These are phyloP conservation scores for Coemansia asiatica DNA, from an alignment of 192 early-diverging fungal species.

Conservation along the genomic window DNA sequence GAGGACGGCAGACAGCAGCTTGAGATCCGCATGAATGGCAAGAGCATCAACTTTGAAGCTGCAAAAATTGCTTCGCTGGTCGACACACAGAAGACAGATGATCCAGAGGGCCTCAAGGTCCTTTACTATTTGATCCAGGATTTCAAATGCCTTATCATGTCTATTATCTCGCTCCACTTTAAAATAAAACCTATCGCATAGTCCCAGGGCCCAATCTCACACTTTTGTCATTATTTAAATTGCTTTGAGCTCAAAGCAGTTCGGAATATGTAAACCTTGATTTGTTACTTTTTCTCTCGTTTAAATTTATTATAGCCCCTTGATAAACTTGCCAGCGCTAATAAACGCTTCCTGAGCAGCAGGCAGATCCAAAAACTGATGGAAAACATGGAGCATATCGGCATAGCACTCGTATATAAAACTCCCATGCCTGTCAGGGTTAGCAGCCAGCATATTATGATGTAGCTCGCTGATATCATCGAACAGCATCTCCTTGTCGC, in stretches of 20 bases:
- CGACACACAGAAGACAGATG: constrained; percentile 84
- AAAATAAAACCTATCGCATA: constrained; percentile 64
- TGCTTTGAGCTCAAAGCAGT: no score
- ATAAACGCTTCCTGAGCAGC: constrained; percentile 21
- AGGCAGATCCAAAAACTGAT: constrained; percentile 34
- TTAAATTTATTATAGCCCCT: constrained; percentile 5
- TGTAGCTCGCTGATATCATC: constrained; percentile 42
- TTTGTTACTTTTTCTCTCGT: background rate
- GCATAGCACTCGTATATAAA: constrained; percentile 40
- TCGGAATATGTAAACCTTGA: no score
- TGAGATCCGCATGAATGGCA: constrained; percentile 86
- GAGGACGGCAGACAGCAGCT: constrained; percentile 91
- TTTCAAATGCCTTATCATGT: constrained; percentile 94
- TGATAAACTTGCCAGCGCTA: constrained; percentile 36
- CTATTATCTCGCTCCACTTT: constrained; percentile 92
- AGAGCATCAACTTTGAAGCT: constrained; percentile 80
- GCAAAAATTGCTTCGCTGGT: constrained; percentile 89
- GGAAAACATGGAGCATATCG: constrained; percentile 51
- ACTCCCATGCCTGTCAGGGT: constrained; percentile 12
- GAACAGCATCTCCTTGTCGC: constrained; percentile 37
- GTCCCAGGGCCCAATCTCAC: no score
- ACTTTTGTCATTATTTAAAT: no score
- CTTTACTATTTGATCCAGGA: constrained; percentile 99
- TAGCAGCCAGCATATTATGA: constrained; percentile 31
- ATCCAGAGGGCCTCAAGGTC: constrained; percentile 90